These are phyloP conservation scores for Plantago major DNA, from an alignment of 257 asterid genomes.

Conservation along the genomic window DNA sequence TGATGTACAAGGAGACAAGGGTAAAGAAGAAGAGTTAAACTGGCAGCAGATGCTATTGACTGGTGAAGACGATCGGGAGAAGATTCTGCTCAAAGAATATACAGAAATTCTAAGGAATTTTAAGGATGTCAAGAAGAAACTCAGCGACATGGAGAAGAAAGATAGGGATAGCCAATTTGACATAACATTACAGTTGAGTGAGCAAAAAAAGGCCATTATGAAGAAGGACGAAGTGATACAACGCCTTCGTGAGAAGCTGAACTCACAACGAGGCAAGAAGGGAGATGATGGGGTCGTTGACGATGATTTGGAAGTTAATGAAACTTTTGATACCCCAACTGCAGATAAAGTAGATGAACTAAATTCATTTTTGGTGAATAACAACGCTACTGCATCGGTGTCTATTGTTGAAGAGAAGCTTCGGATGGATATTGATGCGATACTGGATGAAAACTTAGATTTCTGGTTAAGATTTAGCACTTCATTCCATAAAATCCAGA, in stretches of 20 bases:
- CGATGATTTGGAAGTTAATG: conserved; percentile 21
- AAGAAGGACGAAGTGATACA: conserved; percentile 73
- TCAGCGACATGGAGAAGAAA: conserved; percentile 56
- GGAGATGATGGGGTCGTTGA: conserved; percentile 24
- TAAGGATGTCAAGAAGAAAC: conserved; percentile 75
- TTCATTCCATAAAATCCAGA: conserved; percentile 75
- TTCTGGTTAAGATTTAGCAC: conserved; percentile 97
- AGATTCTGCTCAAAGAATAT: conserved; percentile 63
- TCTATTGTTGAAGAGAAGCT: conserved; percentile 71
- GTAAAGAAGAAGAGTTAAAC: conserved; percentile 36
- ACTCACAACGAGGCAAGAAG: background rate
- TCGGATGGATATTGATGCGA: conserved; percentile 58
- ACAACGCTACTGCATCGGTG: conserved; percentile 12
- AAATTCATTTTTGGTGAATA: conserved; percentile 26
- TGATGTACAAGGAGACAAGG: conserved; percentile 19
- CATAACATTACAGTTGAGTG: conserved; percentile 52
- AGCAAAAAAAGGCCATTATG: conserved; percentile 46
- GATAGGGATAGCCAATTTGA: conserved; percentile 63
- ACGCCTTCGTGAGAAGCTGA: conserved; percentile 38
- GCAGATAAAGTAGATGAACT: conserved; percentile 29
- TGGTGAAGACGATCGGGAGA: conserved; percentile 76
- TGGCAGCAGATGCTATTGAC: conserved; percentile 76
- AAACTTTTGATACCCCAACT: conserved; percentile 1
- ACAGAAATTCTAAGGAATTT: conserved; percentile 62
- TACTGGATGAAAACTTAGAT: conserved; percentile 79